These are phyloP conservation scores for Apiospora phragmitis DNA, from an alignment of 2,329 filamentous ascomycete species.

Conservation along the genomic window DNA sequence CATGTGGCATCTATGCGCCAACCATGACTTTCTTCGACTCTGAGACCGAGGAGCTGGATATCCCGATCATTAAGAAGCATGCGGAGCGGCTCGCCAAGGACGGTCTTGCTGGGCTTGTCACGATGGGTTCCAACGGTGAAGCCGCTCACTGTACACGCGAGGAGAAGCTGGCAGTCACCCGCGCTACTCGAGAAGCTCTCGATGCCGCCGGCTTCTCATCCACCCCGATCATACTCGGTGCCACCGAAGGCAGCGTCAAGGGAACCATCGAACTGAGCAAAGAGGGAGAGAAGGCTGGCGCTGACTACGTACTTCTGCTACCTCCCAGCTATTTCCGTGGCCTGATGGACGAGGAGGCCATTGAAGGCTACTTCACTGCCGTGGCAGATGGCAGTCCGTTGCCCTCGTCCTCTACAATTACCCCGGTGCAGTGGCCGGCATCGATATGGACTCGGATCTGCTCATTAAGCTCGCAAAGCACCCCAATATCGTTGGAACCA, in stretches of 20 bases:
- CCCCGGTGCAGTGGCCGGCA: conserved; percentile 53
- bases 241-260: conserved; percentile 54
- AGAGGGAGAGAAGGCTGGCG: conserved; percentile 63
- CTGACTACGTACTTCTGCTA: conserved; percentile 66
- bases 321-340: conserved; percentile 69
- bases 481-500: conserved; percentile 60
- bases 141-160: conserved; percentile 66
- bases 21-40: conserved; percentile 60
- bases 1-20: conserved; percentile 65
- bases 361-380: conserved; percentile 60
- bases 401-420: conserved; percentile 66
- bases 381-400: conserved; percentile 57
- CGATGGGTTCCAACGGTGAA: conserved; percentile 72
- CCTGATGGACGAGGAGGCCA: conserved; percentile 54
- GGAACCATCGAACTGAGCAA: conserved; percentile 66
- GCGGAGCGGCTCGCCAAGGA: conserved; percentile 60
- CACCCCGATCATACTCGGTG: conserved; percentile 63
- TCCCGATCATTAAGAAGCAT: conserved; percentile 46
- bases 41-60: conserved; percentile 55
- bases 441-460: conserved; percentile 56
- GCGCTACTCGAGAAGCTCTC: conserved; percentile 59
- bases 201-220: conserved; percentile 52
- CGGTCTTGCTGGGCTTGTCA: conserved; percentile 65
- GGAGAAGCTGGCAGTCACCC: conserved; percentile 62
- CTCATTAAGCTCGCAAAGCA: conserved; percentile 51